Evolutionary conservation across 2,329 filamentous ascomycete species (phyloP).

Genomic region (Coniella lustricola): DNA sequence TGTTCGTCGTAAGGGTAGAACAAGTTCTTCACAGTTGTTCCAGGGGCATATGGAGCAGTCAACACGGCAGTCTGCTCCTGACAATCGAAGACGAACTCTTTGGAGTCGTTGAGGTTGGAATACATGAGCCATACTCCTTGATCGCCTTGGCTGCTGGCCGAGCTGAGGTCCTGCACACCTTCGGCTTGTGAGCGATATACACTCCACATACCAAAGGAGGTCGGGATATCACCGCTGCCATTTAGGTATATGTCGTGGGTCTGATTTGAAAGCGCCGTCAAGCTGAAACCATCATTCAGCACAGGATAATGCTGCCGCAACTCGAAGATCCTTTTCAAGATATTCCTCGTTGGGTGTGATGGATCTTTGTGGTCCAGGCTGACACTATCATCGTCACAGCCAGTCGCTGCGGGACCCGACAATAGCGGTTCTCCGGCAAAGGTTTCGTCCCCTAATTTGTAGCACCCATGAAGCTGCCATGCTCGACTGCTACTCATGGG

Average conservation of each 20-base stretch:
- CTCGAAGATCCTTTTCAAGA: constrained; percentile 55
- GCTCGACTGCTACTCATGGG: constrained; percentile 54
- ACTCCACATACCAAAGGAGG: constrained; percentile 48
- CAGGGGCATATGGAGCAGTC: constrained; percentile 48
- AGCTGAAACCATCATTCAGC: constrained; percentile 51
- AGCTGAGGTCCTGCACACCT: constrained; percentile 42
- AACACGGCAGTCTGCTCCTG: constrained; percentile 36
- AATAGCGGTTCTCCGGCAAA: constrained; percentile 47
- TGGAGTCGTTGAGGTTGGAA: constrained; percentile 39
- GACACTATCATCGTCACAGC: constrained; percentile 48
- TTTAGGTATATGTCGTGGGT: constrained; percentile 26
- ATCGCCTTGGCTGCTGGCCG: constrained; percentile 25
- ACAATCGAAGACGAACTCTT: constrained; percentile 53
- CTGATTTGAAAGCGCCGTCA: constrained; percentile 49
- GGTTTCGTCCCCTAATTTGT: constrained; percentile 39
- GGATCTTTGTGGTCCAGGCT: constrained; percentile 56
- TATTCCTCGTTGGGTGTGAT: constrained; percentile 51
- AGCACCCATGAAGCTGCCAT: constrained; percentile 58
- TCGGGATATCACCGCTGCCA: constrained; percentile 30
- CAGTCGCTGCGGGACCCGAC: constrained; percentile 37
- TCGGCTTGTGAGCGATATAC: constrained; percentile 44
- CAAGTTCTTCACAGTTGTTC: constrained; percentile 52
- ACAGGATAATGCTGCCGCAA: constrained; percentile 48
- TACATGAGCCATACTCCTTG: constrained; percentile 43
- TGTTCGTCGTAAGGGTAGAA: constrained; percentile 56